phyloP scores from a whole-genome alignment of 2,329 filamentous ascomycete species.

The Emydomyces testavorans region DNA sequence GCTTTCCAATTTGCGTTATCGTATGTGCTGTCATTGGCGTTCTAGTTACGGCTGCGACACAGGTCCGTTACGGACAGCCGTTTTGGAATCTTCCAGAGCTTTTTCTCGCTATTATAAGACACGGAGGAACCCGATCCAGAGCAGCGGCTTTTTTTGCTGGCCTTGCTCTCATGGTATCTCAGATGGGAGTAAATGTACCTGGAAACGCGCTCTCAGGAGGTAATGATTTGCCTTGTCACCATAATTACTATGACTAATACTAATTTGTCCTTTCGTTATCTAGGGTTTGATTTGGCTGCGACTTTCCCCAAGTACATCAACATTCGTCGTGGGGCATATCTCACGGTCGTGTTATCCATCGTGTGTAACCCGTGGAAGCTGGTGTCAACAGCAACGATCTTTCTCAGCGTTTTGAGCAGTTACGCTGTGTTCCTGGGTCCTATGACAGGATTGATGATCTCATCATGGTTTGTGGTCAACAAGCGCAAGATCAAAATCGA shows the following conservation, averaged over 20 bases:
- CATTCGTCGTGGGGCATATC: conserved; percentile 44
- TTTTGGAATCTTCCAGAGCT: conserved; percentile 38
- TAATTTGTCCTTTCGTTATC: neutral
- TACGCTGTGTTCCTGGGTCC: conserved; percentile 40
- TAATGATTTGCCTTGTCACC: neutral
- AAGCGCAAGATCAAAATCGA: conserved; percentile 32
- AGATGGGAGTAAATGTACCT: conserved; percentile 35
- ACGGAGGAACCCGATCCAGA: conserved; percentile 27
- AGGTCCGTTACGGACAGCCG: conserved; percentile 27
- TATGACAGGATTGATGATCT: conserved; percentile 28
- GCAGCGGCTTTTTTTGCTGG: conserved; percentile 40
- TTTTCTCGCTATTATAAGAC: conserved; percentile 30
- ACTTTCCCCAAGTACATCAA: conserved; percentile 45
- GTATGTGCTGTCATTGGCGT: conserved; percentile 22
- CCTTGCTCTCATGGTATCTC: conserved; percentile 35
- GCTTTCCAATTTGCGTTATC: conserved; percentile 20
- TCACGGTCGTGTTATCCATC: conserved; percentile 21
- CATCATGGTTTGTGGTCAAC: conserved; percentile 28
- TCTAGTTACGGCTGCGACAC: conserved; percentile 26
- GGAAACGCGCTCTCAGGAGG: conserved; percentile 38
- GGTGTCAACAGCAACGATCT: conserved; percentile 36
- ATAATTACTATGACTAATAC: neutral
- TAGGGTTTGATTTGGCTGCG: conserved; percentile 45
- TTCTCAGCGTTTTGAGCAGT: conserved; percentile 38
- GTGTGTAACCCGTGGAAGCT: conserved; percentile 41